Evolutionary conservation across 352 stramenopile species (phyloP).

Genomic region (Globisporangium apiculatum): DNA sequence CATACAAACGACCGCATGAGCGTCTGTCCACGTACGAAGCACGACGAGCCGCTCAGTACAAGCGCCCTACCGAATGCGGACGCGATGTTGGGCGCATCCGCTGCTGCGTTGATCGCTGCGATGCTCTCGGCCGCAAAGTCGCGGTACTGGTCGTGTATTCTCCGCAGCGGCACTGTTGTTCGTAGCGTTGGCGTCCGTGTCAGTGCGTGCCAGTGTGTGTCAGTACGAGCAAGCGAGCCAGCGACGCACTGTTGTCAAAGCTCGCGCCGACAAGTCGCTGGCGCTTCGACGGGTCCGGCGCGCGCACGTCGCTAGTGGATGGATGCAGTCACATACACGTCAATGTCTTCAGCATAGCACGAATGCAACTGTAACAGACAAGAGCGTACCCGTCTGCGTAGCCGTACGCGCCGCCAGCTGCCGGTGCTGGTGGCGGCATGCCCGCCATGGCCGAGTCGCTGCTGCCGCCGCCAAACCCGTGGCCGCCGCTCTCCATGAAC

Average conservation of each 20-base stretch:
- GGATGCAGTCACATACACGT: neutral
- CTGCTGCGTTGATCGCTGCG: slow-evolving; percentile 48
- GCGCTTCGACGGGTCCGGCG: slow-evolving; percentile 73
- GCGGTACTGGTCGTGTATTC: slow-evolving; percentile 61
- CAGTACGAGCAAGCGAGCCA: neutral
- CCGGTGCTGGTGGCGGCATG: slow-evolving; percentile 22
- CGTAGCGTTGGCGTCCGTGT: neutral
- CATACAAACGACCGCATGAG: neutral
- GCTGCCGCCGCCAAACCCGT: slow-evolving; percentile 18
- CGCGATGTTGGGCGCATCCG: slow-evolving; percentile 23
- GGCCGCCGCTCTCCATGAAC: slow-evolving; percentile 75
- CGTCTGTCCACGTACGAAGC: neutral
- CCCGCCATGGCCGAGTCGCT: neutral
- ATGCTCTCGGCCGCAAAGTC: slow-evolving; percentile 83
- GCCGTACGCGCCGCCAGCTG: slow-evolving; percentile 22
- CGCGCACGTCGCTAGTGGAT: slow-evolving; percentile 43
- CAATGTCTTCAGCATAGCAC: neutral
- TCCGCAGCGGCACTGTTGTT: slow-evolving; percentile 34
- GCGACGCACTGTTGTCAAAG: slow-evolving; percentile 31
- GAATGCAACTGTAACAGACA: too few species aligned
- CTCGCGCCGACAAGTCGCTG: slow-evolving; percentile 65
- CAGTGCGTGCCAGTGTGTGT: slow-evolving; percentile 1
- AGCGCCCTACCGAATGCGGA: slow-evolving; percentile 33
- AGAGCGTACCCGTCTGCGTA: slow-evolving; percentile 29
- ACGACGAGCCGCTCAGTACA: neutral